Conservation (phyloP, 2,329 filamentous ascomycete species). For the Hypoxylon sp. region DNA sequence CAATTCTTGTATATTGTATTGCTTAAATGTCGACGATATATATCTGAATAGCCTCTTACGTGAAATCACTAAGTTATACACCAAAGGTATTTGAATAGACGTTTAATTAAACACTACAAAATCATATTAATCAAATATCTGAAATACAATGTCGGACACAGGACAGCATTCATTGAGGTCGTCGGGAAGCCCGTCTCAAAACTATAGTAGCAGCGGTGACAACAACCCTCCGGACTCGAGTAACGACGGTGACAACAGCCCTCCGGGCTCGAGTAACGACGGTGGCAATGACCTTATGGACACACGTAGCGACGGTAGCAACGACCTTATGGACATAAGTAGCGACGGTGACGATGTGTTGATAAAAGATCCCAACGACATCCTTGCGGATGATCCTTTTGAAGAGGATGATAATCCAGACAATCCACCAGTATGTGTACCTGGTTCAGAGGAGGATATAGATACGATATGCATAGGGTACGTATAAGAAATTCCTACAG, state of each 20-base stretch:
- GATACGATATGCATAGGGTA: constrained; percentile 22
- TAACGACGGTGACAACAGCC: not conserved
- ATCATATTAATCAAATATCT: not conserved
- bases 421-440: not conserved
- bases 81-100: not conserved
- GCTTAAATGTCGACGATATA: not conserved
- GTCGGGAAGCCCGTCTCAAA: not conserved
- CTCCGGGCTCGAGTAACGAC: no score
- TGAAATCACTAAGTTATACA: not conserved
- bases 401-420: constrained; percentile 3
- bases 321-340: not conserved
- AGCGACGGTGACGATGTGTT: not conserved
- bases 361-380: not conserved
- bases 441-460: constrained; percentile 8
- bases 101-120: not conserved
- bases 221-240: not conserved
- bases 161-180: not conserved
- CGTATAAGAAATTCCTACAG: not conserved
- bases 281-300: not conserved
- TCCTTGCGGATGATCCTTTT: not conserved
- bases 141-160: not conserved
- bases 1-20: not conserved
- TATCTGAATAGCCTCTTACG: not conserved
- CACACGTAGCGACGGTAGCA: no score
- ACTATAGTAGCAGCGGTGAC: not conserved